These are phyloP conservation scores for Ganoderma meredithae DNA, from an alignment of 1,284 basidiomycete genomes.

Conservation along the genomic window DNA sequence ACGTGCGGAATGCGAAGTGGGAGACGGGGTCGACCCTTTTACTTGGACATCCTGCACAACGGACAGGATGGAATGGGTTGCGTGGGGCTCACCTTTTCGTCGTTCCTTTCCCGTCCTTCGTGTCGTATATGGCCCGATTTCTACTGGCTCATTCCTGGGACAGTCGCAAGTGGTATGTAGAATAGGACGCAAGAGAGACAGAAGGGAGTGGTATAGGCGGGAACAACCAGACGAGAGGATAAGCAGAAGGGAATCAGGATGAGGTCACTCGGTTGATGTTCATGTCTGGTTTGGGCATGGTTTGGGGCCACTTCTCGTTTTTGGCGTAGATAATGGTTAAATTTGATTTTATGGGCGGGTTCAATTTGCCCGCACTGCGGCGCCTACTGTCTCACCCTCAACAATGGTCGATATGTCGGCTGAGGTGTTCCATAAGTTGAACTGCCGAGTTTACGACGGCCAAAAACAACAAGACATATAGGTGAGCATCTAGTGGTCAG, in stretches of 20 bases:
- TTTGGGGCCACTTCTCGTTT: not conserved
- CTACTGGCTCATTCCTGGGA: not conserved
- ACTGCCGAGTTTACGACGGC: too few species aligned
- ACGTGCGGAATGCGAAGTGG: not conserved
- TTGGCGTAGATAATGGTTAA: not conserved
- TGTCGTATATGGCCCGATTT: not conserved
- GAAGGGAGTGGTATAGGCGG: not conserved
- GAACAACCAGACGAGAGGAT: not conserved
- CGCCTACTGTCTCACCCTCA: too few species aligned
- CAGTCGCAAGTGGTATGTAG: not conserved
- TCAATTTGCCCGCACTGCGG: too few species aligned
- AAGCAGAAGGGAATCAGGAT: not conserved
- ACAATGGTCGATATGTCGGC: too few species aligned
- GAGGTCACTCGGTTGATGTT: not conserved
- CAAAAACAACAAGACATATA: too few species aligned
- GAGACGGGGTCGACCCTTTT: conserved; percentile 54
- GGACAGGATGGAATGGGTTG: not conserved
- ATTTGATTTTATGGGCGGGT: not conserved
- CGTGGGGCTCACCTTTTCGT: not conserved
- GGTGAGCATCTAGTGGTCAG: too few species aligned
- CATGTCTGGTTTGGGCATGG: not conserved
- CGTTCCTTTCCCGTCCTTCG: not conserved
- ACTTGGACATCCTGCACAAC: conserved; percentile 49
- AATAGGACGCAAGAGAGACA: not conserved
- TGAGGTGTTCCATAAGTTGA: too few species aligned